phyloP scores from a whole-genome alignment of 192 early-diverging fungal genomes.

The Dispira simplex region DNA sequence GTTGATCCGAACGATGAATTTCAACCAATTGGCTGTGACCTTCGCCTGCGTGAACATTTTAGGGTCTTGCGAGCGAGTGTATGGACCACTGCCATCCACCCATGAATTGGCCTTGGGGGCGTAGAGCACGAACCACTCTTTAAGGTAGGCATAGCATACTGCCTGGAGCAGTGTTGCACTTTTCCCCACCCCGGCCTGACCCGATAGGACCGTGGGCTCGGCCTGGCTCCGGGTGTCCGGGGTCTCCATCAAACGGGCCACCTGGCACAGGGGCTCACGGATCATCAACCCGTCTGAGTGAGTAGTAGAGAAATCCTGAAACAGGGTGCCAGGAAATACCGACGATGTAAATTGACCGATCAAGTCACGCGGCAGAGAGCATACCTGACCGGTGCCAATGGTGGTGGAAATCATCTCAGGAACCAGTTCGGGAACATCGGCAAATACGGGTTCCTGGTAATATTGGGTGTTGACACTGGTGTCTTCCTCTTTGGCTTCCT shows the following conservation, averaged over 20 bases:
- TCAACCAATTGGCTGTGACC: slow-evolving; percentile 14
- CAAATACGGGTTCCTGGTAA: not conserved
- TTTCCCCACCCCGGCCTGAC: slow-evolving; percentile 30
- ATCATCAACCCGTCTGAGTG: not conserved
- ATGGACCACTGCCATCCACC: slow-evolving; percentile 1
- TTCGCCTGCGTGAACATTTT: slow-evolving; percentile 15
- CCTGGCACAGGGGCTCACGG: not conserved
- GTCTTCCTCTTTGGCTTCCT: not conserved
- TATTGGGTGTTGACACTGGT: not conserved
- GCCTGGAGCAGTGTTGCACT: slow-evolving; percentile 30
- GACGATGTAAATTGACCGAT: not conserved
- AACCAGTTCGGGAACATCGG: not conserved
- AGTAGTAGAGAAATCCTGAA: not conserved
- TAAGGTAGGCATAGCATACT: slow-evolving; percentile 23
- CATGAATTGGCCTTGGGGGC: slow-evolving; percentile 24
- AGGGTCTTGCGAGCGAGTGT: not conserved
- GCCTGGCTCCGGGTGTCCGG: not conserved
- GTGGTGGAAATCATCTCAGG: not conserved
- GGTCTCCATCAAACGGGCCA: not conserved
- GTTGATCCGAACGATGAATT: not conserved
- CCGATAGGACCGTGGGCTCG: slow-evolving; percentile 13
- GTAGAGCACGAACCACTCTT: slow-evolving; percentile 38
- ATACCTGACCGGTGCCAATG: not conserved
- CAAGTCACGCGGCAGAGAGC: not conserved
- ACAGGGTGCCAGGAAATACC: not conserved